Evolutionary conservation across 768 basidiomycete species (phyloP).

Genomic region (Hygrocybe punicea): DNA sequence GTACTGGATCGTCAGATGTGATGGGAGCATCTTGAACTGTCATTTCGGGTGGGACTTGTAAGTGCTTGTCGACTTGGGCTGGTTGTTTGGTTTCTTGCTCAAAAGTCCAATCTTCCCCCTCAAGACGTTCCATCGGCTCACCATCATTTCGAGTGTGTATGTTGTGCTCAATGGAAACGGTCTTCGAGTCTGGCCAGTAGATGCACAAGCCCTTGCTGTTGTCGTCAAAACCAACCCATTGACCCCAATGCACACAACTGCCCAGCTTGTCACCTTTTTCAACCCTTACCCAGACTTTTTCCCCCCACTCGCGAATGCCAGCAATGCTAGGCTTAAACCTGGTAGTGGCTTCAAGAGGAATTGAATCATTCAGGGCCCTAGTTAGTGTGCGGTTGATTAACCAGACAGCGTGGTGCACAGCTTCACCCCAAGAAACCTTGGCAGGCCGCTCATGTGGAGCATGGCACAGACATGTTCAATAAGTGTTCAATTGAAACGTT

Average conservation of each 20-base stretch:
- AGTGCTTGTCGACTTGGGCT: too few relatives aligned
- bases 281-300: conserved; percentile 31
- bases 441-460: conserved; percentile 28
- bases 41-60: too few relatives aligned
- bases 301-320: conserved; percentile 32
- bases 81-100: too few relatives aligned
- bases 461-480: conserved; percentile 26
- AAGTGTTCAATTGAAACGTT: conserved; percentile 28
- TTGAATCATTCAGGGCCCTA: conserved; percentile 21
- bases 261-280: conserved; percentile 26
- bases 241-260: conserved; percentile 12
- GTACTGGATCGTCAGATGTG: too few relatives aligned
- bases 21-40: too few relatives aligned
- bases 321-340: conserved; percentile 31
- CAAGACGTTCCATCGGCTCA: conserved; percentile 15
- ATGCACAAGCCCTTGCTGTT: conserved; percentile 26
- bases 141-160: conserved; percentile 20
- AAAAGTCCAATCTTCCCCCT: conserved; percentile 25
- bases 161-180: conserved; percentile 30
- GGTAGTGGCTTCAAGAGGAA: conserved; percentile 14
- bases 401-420: conserved; percentile 33
- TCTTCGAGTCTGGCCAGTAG: conserved; percentile 31
- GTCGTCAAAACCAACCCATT: conserved; percentile 27
- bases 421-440: conserved; percentile 41
- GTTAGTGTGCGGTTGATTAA: conserved; percentile 34